Percentiles rank a stretch among this genome's conserved stretches.
phyloP scores from a whole-genome alignment of 257 asterid genomes.

The Gentiana straminea region DNA sequence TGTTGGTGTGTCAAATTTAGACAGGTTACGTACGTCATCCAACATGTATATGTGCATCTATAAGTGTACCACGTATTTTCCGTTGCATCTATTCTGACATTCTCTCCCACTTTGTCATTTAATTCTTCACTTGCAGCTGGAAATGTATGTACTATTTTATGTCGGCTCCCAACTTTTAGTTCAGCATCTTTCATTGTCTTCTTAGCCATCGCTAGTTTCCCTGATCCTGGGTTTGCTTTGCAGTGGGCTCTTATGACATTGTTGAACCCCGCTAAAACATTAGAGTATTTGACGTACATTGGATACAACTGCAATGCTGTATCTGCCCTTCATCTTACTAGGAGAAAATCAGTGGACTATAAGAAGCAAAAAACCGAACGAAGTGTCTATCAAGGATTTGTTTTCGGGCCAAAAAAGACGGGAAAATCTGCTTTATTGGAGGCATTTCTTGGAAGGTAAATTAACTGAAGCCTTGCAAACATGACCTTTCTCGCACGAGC shows the following conservation, averaged over 20 bases:
- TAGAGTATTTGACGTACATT: slow-evolving; percentile 81
- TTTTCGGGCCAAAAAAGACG: slow-evolving; percentile 78
- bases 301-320: slow-evolving; percentile 74
- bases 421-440: slow-evolving; percentile 76
- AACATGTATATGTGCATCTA: too few species aligned
- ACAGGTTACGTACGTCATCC: too few species aligned
- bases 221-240: slow-evolving; percentile 31
- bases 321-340: slow-evolving; percentile 69
- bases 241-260: slow-evolving; percentile 98
- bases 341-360: slow-evolving; percentile 60
- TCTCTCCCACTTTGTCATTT: too few species aligned
- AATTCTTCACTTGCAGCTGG: too few species aligned
- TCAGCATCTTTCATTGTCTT: slow-evolving; percentile 9
- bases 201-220: slow-evolving; percentile 16
- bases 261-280: slow-evolving; percentile 76
- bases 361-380: slow-evolving; percentile 76
- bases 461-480: neutral
- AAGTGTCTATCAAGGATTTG: slow-evolving; percentile 83
- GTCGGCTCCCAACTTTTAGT: slow-evolving; percentile 7
- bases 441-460: slow-evolving; percentile 77
- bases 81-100: neutral
- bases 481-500: neutral
- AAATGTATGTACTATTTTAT: neutral
- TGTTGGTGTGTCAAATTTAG: too few species aligned
- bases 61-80: neutral